Evolutionary conservation across 1,139 yeast genomes (phyloP).

Genomic region (Pichia terricola): DNA sequence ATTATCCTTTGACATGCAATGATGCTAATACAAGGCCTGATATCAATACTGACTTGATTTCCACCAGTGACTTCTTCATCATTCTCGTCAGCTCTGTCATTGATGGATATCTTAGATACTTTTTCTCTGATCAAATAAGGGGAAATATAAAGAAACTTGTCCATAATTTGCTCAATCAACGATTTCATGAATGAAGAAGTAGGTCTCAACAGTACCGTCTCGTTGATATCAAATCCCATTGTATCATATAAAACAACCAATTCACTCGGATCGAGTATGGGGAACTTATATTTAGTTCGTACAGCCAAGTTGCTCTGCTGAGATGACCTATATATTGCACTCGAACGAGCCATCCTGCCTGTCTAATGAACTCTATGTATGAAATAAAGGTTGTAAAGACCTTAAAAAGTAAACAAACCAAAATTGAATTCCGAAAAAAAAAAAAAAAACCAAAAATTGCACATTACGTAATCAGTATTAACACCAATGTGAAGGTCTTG

Average conservation of each 20-base stretch:
- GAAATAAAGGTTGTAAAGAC: background rate
- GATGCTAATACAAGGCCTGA: constrained; percentile 33
- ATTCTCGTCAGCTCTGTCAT: constrained; percentile 23
- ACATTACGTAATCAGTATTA: no score
- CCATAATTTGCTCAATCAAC: constrained; percentile 63
- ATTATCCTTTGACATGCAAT: constrained; percentile 53
- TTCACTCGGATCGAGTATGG: constrained; percentile 57
- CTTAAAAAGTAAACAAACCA: background rate
- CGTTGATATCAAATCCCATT: constrained; percentile 41
- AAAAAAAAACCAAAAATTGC: no score
- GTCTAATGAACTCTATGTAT: background rate
- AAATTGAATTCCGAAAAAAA: no score
- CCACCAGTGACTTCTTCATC: constrained; percentile 21
- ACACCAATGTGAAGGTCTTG: no score
- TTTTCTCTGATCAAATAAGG: constrained; percentile 33
- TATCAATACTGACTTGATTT: constrained; percentile 2
- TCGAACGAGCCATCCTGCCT: constrained; percentile 24
- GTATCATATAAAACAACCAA: constrained; percentile 20
- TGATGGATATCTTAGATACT: constrained; percentile 16
- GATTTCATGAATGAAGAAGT: constrained; percentile 52
- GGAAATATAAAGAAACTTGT: constrained; percentile 56
- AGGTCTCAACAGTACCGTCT: constrained; percentile 57
- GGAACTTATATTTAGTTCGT: constrained; percentile 35
- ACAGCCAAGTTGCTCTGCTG: constrained; percentile 2
- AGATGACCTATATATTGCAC: constrained; percentile 22